Evolutionary conservation across 495 filamentous ascomycete species (phyloP), one percentile per base, ranked within the genome.

Genomic region (Daldinia concentrica): DNA sequence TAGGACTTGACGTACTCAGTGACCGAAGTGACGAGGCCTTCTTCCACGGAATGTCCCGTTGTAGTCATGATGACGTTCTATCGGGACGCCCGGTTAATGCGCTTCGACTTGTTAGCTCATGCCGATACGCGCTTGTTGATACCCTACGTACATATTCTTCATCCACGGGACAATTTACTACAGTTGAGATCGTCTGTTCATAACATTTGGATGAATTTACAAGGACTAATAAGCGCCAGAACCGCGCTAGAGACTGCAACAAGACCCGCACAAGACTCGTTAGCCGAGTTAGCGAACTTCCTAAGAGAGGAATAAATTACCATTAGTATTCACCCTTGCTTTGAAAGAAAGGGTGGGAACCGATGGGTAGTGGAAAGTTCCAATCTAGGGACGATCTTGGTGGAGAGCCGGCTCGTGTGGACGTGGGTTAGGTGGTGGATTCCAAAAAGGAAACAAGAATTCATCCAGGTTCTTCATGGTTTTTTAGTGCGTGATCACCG

Each of bases 1-100:
- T 91, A 94, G 11, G 80, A 72, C 66, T 85, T 80, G 27, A 92
- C 88, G 74, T 90, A 91, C 56, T 77, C 71, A 24, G 82, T 84
- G 66, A 89, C 83, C n/a, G 80, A 62, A 19, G 76, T 64, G 74
- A 88, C 80, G 57, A 89, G 82, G 15, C 72, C 64, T 57, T 79
- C 79, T 48, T 78, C 72, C 34, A 36, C 67, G 71, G 81, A 72
- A 51, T 75, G 43, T 58, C 78, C 71, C 69, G 76, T 73, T 43
- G 71, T 58, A 57, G 66, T 32, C 71, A 74, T 77, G 62, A 50
- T 71, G 60, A 36, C 70, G 56, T 55, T 57, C 62, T 27, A 26
- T 62, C 39, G 32, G 58, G 26, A 58, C 19, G 62, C 56, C 48
- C 65, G 70, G 65, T 50, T 68, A 69, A 52, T 68, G 57, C 60